Evolutionary conservation across 176 grass and related monocot genomes (phyloP).

Genomic region (Alopecurus myosuroides): DNA sequence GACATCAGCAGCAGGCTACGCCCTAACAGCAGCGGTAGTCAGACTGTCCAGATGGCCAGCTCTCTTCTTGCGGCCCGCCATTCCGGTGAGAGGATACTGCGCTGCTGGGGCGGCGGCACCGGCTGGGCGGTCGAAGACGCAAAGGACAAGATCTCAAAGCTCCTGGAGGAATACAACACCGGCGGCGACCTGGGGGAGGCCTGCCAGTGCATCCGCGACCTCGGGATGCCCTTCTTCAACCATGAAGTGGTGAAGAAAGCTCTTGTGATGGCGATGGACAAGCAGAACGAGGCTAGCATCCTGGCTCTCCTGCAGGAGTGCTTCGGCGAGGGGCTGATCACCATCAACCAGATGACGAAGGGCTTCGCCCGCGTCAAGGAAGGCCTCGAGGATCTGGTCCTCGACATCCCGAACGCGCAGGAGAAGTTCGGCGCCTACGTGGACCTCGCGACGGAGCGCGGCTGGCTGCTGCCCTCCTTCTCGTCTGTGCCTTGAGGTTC

Average conservation of each 20-base stretch:
- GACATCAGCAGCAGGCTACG: slow-evolving; percentile 63
- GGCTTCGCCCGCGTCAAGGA: slow-evolving; percentile 69
- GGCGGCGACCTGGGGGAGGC: slow-evolving; percentile 67
- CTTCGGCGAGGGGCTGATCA: slow-evolving; percentile 72
- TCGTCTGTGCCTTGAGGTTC: slow-evolving; percentile 18
- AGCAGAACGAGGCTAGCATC: slow-evolving; percentile 55
- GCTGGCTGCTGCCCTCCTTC: slow-evolving; percentile 61
- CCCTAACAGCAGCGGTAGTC: slow-evolving; percentile 42
- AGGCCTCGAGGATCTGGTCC: slow-evolving; percentile 65
- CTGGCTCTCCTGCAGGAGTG: slow-evolving; percentile 61
- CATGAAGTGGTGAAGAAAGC: slow-evolving; percentile 92
- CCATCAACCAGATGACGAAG: slow-evolving; percentile 81
- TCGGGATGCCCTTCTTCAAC: slow-evolving; percentile 89
- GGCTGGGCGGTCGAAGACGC: slow-evolving; percentile 87
- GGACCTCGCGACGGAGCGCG: slow-evolving; percentile 35
- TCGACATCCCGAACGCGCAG: slow-evolving; percentile 63
- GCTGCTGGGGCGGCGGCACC: slow-evolving; percentile 83
- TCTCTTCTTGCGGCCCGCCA: slow-evolving; percentile 63
- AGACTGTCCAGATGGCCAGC: slow-evolving; percentile 62
- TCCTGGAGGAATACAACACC: slow-evolving; percentile 69
- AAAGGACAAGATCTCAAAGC: slow-evolving; percentile 81
- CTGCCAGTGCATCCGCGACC: slow-evolving; percentile 75
- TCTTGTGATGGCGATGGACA: slow-evolving; percentile 78
- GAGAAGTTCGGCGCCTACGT: slow-evolving; percentile 62
- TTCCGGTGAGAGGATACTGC: slow-evolving; percentile 71